A percentile compares a stretch with the other conserved stretches of the same genome.
These are phyloP conservation scores for Cadophora gregata DNA, from an alignment of 2,329 filamentous ascomycete genomes.

Conservation along the genomic window DNA sequence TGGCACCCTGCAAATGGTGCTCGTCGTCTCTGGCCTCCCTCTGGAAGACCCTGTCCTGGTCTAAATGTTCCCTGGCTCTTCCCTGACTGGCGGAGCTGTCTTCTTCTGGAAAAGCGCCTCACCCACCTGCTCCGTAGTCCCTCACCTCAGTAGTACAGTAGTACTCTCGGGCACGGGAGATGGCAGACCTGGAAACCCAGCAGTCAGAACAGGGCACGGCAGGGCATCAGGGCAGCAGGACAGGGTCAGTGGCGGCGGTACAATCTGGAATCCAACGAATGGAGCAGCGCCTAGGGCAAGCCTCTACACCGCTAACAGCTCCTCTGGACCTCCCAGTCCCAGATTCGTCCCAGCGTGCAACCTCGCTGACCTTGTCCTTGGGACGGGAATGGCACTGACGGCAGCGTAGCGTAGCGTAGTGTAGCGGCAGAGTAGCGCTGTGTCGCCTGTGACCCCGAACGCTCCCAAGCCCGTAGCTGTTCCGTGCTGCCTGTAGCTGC, in stretches of 20 bases:
- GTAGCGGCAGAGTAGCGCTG: too few species aligned
- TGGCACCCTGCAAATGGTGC: too few species aligned
- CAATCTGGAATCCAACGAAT: neutral
- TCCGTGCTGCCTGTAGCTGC: neutral
- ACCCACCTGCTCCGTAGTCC: neutral
- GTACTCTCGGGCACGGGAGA: neutral
- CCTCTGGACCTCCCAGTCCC: neutral
- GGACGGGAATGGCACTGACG: constrained; percentile 23
- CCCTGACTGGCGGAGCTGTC: neutral
- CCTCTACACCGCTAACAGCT: neutral
- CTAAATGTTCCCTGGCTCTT: neutral
- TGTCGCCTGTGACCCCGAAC: neutral
- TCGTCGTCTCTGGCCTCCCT: too few species aligned
- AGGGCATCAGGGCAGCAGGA: neutral
- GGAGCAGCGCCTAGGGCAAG: neutral
- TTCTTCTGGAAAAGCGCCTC: constrained; percentile 9
- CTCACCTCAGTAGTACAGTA: too few species aligned
- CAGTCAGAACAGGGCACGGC: neutral
- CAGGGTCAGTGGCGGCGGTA: neutral
- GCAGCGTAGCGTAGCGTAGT: constrained; percentile 9
- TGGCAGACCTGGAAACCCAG: constrained; percentile 5
- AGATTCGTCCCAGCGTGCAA: neutral
- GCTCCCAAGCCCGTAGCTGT: neutral
- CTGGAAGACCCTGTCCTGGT: neutral
- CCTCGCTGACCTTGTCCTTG: constrained; percentile 3